phyloP scores from a whole-genome alignment of 2,329 filamentous ascomycete species.

The Venturia carpophila region DNA sequence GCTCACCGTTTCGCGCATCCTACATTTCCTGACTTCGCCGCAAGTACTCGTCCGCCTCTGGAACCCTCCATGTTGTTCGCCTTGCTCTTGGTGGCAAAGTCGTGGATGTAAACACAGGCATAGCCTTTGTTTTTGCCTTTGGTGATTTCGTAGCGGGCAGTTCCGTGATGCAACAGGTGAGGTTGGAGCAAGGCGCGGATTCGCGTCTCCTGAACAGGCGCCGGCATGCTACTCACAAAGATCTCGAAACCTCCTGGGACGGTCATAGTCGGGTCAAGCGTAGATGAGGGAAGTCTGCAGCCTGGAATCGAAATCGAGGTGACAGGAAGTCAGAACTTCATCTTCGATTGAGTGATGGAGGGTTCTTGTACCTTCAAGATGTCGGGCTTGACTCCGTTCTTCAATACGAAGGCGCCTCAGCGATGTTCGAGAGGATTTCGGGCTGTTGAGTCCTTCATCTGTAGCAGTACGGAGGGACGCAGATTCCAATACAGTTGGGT shows the following conservation, averaged over 20 bases:
- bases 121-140: constrained; percentile 26
- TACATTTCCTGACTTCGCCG: too few relatives aligned
- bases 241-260: constrained; percentile 4
- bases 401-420: not conserved
- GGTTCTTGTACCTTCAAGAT: not conserved
- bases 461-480: not conserved
- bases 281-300: not conserved
- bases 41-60: not conserved
- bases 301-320: not conserved
- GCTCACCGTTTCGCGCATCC: too few relatives aligned
- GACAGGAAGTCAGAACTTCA: not conserved
- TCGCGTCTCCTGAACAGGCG: not conserved
- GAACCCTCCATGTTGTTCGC: not conserved
- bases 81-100: not conserved
- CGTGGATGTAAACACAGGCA: constrained; percentile 4
- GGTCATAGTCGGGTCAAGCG: not conserved
- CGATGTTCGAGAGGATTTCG: not conserved
- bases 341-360: not conserved
- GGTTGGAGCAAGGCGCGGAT: not conserved
- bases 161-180: constrained; percentile 35
- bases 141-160: constrained; percentile 40
- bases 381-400: not conserved
- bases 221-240: constrained; percentile 5
- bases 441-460: not conserved
- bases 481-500: not conserved